Conservation (phyloP, 2,329 filamentous ascomycete species). For the Teratosphaeriaceae sp. region DNA sequence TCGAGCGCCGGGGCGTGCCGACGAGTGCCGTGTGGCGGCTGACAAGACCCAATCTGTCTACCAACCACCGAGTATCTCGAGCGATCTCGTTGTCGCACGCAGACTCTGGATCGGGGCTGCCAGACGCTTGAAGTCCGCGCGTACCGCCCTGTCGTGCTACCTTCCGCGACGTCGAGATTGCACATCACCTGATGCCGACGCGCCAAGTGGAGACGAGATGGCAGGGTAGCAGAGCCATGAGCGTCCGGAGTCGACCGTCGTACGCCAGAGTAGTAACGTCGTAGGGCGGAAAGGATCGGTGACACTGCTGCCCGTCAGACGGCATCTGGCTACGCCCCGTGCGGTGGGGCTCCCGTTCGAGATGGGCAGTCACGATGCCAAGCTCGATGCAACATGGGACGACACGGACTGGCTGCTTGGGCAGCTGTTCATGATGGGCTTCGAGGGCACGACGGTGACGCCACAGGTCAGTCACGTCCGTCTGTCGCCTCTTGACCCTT, state of each 20-base stretch:
- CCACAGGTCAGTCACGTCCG: constrained; percentile 36
- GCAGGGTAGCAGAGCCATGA: constrained; percentile 4
- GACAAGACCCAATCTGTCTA: background rate
- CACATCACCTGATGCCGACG: constrained; percentile 1
- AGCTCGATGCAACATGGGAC: constrained; percentile 55
- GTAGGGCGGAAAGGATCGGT: background rate
- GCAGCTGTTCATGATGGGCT: constrained; percentile 57
- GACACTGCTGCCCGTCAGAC: background rate
- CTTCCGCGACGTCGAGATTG: no score
- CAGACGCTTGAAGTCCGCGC: no score
- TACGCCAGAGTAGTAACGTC: background rate
- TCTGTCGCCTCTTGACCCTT: background rate
- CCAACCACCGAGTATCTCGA: no score
- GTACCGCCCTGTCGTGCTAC: no score
- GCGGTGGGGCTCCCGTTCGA: constrained; percentile 26
- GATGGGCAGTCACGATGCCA: constrained; percentile 38
- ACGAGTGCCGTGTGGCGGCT: background rate
- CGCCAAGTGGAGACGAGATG: constrained; percentile 3
- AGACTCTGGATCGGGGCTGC: no score
- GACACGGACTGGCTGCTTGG: constrained; percentile 55
- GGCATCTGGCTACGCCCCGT: background rate
- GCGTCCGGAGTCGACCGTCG: background rate
- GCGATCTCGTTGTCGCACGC: no score
- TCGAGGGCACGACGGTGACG: constrained; percentile 76
- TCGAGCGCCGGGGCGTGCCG: background rate